Percentiles rank a stretch among this genome's conserved stretches.
Conservation (phyloP, 768 basidiomycete species). For the Lactarius quietus region DNA sequence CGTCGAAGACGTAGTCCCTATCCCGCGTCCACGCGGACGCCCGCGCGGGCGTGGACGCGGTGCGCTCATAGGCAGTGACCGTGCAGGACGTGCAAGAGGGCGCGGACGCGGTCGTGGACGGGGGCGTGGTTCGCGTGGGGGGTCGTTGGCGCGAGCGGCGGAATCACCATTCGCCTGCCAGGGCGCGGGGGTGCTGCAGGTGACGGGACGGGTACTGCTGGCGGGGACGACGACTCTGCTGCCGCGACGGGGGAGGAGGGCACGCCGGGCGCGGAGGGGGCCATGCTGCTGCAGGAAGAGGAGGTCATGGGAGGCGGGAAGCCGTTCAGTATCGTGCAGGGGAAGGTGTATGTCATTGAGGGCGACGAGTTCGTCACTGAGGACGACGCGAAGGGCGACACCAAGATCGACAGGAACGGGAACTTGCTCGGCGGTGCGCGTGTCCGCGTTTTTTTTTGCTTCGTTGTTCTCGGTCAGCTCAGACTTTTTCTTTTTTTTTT, state of each 20-base stretch:
- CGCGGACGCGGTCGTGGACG: conserved; percentile 32
- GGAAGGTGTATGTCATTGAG: conserved; percentile 71
- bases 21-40: conserved; percentile 26
- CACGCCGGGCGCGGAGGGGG: conserved; percentile 38
- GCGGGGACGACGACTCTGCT: conserved; percentile 29
- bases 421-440: conserved; percentile 76
- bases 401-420: conserved; percentile 86
- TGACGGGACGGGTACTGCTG: conserved; percentile 31
- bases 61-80: conserved; percentile 26
- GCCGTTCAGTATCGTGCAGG: conserved; percentile 70
- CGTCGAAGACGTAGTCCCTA: conserved; percentile 10
- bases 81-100: conserved; percentile 31
- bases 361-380: conserved; percentile 87
- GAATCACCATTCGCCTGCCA: conserved; percentile 29
- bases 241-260: conserved; percentile 27
- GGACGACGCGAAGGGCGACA: conserved; percentile 82
- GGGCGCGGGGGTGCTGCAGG: conserved; percentile 34
- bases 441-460: background rate
- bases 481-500: conserved; percentile 11
- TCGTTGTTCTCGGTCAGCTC: background rate
- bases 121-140: conserved; percentile 29
- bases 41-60: conserved; percentile 32
- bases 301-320: conserved; percentile 46
- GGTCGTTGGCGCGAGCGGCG: background rate
- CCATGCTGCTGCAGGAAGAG: conserved; percentile 17